Evolutionary conservation across 2,329 filamentous ascomycete genomes (phyloP), one percentile per base, ranked within the genome.

Genomic region (Venturia aucupariae): DNA sequence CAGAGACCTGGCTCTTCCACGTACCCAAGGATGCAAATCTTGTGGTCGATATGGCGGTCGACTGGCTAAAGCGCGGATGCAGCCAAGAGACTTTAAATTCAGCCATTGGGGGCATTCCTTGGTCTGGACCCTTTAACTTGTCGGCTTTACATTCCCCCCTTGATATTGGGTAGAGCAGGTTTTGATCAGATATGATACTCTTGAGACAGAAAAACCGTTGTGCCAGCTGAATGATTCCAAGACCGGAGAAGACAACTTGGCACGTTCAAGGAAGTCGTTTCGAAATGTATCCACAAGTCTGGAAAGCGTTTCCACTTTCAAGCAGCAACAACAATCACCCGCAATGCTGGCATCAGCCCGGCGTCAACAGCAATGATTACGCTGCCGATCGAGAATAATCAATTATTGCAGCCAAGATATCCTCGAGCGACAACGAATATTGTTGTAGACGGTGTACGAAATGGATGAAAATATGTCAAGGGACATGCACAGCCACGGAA

Each of bases 181-280:
- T 27, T 30, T 32, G 7, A 30, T 46, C n/a, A 46, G n/a, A 22
- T 10, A 22, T 17, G 19, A 24, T 46, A 46, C 39, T 17, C 39
- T 46, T 10, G 4, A 15, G 19, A 22, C 2, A n/a, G 22, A 22
- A 22, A 51, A 4, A 51, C 2, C 11, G 13, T 51, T 13, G 13
- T 5, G 51, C 17, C 35, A 32, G 24, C 27, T 35, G 24, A 24
- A n/a, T 57, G 17, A n/a, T 51, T 57, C 15, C 51, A 57, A 57
- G 51, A 35, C 2, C 27, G 51, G 46, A 57, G 51, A 55, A 55
- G 51, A 57, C 51, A 30, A 35, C 51, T 57, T 57, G 51, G 51
- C 51, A 57, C 27, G 15, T 15, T 10, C 27, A 32, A 35, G 51
- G 27, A 35, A 35, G 19, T n/a, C 27, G 51, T 57, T 57, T 57